Conservation (phyloP, 352 stramenopile species). For the Phytophthora chlamydospora region DNA sequence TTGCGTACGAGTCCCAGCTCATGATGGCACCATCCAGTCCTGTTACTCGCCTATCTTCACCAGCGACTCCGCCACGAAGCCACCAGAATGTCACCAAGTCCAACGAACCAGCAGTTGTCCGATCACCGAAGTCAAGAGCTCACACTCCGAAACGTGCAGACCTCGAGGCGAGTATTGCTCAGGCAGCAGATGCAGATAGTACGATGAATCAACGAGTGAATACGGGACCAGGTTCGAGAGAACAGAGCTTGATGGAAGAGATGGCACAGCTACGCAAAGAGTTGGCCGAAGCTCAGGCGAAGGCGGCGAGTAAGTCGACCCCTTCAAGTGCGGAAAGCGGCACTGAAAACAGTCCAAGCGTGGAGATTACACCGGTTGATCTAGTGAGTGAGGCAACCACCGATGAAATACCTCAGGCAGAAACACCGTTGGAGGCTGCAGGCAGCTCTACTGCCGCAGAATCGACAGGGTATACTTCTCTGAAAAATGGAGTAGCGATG, state of each 20-base stretch:
- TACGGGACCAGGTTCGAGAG: conserved; percentile 30
- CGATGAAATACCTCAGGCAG: too few species aligned
- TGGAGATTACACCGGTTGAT: neutral
- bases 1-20: conserved; percentile 20
- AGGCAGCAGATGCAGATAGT: conserved; percentile 7
- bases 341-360: neutral
- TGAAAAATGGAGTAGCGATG: too few species aligned
- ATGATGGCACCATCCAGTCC: conserved; percentile 11
- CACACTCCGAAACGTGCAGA: conserved; percentile 19
- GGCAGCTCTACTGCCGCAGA: too few species aligned
- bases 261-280: conserved; percentile 40
- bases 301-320: neutral
- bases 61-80: conserved; percentile 7
- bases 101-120: conserved; percentile 7
- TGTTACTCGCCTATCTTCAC: conserved; percentile 5
- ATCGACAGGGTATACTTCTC: too few species aligned
- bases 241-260: conserved; percentile 40
- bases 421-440: too few species aligned
- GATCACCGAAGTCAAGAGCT: conserved; percentile 15
- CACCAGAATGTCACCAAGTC: neutral
- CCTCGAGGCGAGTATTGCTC: conserved; percentile 20
- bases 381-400: too few species aligned
- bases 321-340: neutral
- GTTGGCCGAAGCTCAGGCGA: conserved; percentile 31
- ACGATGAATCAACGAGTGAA: neutral